phyloP scores from a whole-genome alignment of 306 rosid species.

The Dicorynia guianensis region DNA sequence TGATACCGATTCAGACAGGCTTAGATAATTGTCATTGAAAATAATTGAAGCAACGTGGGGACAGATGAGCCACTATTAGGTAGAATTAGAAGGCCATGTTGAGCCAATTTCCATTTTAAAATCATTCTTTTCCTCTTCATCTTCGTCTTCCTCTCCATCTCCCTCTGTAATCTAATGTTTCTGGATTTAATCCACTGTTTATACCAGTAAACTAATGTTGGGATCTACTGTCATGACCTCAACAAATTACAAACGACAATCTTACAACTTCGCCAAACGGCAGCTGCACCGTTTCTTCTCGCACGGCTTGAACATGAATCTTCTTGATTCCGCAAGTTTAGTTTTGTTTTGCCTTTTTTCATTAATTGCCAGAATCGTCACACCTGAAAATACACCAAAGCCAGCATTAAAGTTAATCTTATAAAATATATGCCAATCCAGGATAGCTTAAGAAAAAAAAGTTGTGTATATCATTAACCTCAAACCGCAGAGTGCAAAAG shows the following conservation, averaged over 20 bases:
- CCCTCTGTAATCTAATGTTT: too few relatives aligned
- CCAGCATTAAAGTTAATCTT: too few relatives aligned
- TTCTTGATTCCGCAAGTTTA: background rate
- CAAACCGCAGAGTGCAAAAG: too few relatives aligned
- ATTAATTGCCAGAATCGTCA: too few relatives aligned
- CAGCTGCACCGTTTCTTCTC: background rate
- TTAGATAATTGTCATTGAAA: background rate
- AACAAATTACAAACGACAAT: background rate
- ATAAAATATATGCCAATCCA: too few relatives aligned
- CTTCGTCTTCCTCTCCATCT: too few relatives aligned
- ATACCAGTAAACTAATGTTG: too few relatives aligned
- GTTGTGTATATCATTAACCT: too few relatives aligned
- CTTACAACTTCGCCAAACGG: background rate
- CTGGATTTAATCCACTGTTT: too few relatives aligned
- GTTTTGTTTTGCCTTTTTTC: background rate
- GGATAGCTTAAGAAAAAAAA: too few relatives aligned
- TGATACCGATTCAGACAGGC: background rate
- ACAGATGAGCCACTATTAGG: conserved; percentile 25
- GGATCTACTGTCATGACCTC: background rate
- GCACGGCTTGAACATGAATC: background rate
- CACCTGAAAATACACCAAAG: too few relatives aligned
- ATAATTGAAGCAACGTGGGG: conserved; percentile 41
- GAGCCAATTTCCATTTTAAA: background rate
- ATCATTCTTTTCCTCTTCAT: background rate
- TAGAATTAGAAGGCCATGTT: background rate